A percentile compares a stretch with the other conserved stretches of the same genome.
Evolutionary conservation across 352 stramenopile species (phyloP).

Genomic region (Phytophthora chlamydospora): DNA sequence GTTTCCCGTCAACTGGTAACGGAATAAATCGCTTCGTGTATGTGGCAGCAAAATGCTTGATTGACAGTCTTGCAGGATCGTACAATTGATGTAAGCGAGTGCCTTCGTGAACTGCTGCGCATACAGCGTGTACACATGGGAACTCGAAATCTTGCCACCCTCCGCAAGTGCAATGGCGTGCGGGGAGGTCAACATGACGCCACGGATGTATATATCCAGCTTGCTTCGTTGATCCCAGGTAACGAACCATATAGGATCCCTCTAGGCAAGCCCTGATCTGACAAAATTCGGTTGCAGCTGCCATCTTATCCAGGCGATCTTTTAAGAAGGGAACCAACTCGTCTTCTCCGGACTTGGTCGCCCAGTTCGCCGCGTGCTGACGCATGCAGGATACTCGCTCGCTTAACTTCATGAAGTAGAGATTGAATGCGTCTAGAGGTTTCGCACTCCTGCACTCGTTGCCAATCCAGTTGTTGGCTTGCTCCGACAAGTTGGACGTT

Average conservation of each 20-base stretch:
- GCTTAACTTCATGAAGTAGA: conserved; percentile 6
- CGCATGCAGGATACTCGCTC: not conserved
- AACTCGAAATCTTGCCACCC: conserved; percentile 12
- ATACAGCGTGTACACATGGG: conserved; percentile 3
- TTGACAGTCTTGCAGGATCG: not conserved
- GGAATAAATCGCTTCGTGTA: conserved; percentile 5
- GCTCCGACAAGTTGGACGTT: conserved; percentile 3
- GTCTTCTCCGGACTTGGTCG: not conserved
- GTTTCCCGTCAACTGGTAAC: not conserved
- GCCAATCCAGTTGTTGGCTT: conserved; percentile 15
- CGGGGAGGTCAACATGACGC: conserved; percentile 3
- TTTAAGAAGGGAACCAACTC: conserved; percentile 4
- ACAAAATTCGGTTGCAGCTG: not conserved
- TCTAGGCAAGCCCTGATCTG: not conserved
- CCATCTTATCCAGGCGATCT: not conserved
- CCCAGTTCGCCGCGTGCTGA: not conserved
- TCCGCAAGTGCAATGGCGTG: not conserved
- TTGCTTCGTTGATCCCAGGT: not conserved
- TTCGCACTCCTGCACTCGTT: conserved; percentile 7
- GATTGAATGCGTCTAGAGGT: conserved; percentile 1
- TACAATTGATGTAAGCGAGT: not conserved
- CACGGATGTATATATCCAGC: conserved; percentile 8
- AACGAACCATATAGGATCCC: conserved; percentile 3
- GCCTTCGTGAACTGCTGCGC: not conserved
- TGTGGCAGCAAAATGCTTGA: not conserved